Base-by-base conservation (phyloP, 805 yeast genomes). In the Nakazawaea ernobii region DNA sequence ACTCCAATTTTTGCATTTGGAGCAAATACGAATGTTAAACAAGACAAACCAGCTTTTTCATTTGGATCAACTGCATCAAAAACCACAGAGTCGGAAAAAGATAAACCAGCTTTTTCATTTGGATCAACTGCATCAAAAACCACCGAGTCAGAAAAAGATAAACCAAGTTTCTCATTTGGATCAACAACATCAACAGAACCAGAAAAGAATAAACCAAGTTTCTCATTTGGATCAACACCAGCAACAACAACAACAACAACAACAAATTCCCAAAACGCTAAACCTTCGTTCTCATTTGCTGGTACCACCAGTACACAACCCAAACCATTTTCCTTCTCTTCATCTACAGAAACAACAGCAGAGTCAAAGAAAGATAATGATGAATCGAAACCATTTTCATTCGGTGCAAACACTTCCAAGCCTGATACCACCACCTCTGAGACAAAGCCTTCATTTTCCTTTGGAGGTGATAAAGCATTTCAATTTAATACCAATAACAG, bases 161-260 rank as follows among this genome's bases (percentile, higher is more conserved):
- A 59, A 29, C 53, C 64, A 5, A 52, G 57, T 7, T 62, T 64
- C 39, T 40, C 60, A 6, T 63, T 63, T 53, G 65, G 65, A 7
- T 27, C 49, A 29, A 37, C 42, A 28, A 33, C 50, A 36, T 10
- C 29, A 45, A 39, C 49, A 35, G 26, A 40, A 36, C 3, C 5
- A 4, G 13, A 36, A 4, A 51, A 49, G 4, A 35, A 44, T n/a
- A 51, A 46, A 45, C 42, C 42, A 52, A 52, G 53, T 39, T 49
- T 52, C 28, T 35, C 55, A 14, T 55, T 55, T 43, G 55, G 58
- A 5, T 11, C 36, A 32, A 20, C 17, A 15, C 14, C 52, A n/a
- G 24, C 14, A 15, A 17, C 20, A 11, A n/a, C 15, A 17, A 39
- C 36, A 35, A n/a, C 14, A 15, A 17, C 20, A 11, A n/a, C 15